These are phyloP conservation scores for Colletotrichum noveboracense DNA, from an alignment of 2,329 filamentous ascomycete species.

Conservation along the genomic window DNA sequence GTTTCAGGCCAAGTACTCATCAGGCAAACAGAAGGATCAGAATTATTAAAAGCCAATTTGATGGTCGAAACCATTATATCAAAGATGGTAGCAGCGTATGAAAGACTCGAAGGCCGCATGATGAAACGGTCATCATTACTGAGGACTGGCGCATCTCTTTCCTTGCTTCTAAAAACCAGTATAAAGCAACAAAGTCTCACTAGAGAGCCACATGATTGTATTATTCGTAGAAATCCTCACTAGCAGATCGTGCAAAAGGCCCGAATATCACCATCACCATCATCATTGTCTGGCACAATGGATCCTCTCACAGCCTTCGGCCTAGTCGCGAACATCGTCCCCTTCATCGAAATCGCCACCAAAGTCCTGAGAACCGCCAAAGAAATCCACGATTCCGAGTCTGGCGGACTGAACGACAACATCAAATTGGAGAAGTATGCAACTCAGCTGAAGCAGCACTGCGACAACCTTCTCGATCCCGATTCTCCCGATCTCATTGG, in stretches of 20 bases:
- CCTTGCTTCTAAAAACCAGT: not conserved
- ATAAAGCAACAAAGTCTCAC: not conserved
- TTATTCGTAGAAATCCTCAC: not conserved
- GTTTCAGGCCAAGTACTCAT: not conserved
- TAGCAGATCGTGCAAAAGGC: accelerated
- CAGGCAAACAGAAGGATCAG: not conserved
- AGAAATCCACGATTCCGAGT: not conserved
- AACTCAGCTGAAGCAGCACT: not conserved
- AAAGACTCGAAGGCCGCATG: not conserved
- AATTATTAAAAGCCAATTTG: not conserved
- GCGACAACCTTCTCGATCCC: not conserved
- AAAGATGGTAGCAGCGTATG: not conserved
- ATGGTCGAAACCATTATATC: not conserved
- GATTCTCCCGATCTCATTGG: not conserved
- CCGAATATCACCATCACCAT: not conserved
- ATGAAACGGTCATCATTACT: not conserved
- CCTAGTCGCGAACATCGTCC: not conserved
- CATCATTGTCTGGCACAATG: not conserved
- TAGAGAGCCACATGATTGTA: not conserved
- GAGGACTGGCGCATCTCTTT: not conserved
- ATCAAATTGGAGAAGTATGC: not conserved
- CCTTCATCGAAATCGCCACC: not conserved
- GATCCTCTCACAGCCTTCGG: not conserved
- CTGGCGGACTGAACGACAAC: not conserved
- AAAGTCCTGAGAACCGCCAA: not conserved